Conservation (phyloP, 2,329 filamentous ascomycete species). For the Pseudocercospora macadamiae region DNA sequence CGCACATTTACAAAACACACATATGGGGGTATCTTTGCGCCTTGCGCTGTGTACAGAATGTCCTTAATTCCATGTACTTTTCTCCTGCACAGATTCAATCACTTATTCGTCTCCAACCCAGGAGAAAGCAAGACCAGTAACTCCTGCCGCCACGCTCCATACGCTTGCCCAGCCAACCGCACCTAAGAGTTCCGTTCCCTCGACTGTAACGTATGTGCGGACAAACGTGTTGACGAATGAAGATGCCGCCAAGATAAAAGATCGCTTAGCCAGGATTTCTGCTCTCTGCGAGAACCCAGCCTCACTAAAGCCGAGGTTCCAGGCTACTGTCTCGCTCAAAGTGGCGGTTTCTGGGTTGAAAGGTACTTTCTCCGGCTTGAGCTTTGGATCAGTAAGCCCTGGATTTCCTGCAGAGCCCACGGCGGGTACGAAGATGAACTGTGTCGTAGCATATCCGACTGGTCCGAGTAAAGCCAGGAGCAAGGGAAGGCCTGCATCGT, state of each 20-base stretch:
- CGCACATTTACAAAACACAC: not conserved
- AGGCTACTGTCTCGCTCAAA: conserved; percentile 69
- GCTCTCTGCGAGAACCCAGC: conserved; percentile 74
- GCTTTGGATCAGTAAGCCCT: conserved; percentile 27
- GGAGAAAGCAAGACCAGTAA: conserved; percentile 61
- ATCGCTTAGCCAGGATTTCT: conserved; percentile 59
- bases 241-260: conserved; percentile 51
- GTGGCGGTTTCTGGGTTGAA: conserved; percentile 69
- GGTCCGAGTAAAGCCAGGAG: conserved; percentile 62
- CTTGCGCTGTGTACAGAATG: not conserved
- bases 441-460: conserved; percentile 70
- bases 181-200: conserved; percentile 70
- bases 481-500: conserved; percentile 59
- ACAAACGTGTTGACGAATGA: conserved; percentile 61
- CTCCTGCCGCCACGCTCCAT: conserved; percentile 69
- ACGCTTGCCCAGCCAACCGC: conserved; percentile 72
- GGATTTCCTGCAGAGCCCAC: conserved; percentile 47
- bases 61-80: conserved; percentile 6
- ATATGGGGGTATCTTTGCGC: not conserved
- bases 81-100: not conserved
- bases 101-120: conserved; percentile 50
- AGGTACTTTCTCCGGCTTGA: conserved; percentile 47
- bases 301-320: conserved; percentile 61
- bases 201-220: conserved; percentile 67
- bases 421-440: conserved; percentile 76